These are phyloP conservation scores for Collybia mongolica DNA, from an alignment of 768 basidiomycete genomes.

Conservation along the genomic window DNA sequence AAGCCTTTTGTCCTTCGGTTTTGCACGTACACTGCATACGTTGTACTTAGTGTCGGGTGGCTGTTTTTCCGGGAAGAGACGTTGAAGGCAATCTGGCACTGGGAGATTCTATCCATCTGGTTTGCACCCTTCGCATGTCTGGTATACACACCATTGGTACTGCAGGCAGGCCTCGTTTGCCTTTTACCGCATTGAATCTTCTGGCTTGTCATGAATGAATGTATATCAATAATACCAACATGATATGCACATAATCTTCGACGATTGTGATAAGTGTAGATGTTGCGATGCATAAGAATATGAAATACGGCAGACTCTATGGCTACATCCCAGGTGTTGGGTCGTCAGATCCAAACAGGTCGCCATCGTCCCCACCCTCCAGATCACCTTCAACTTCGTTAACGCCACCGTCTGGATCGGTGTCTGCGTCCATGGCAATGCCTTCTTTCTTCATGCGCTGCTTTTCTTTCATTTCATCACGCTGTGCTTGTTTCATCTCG, in stretches of 20 bases:
- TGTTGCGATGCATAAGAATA: neutral
- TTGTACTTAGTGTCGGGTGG: slow-evolving; percentile 56
- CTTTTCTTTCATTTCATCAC: slow-evolving; percentile 78
- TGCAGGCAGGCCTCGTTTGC: slow-evolving; percentile 67
- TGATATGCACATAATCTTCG: neutral
- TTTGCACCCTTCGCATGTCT: slow-evolving; percentile 79
- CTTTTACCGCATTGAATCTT: slow-evolving; percentile 31
- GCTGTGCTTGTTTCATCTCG: slow-evolving; percentile 79
- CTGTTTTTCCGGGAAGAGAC: slow-evolving; percentile 48
- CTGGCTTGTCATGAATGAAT: no score
- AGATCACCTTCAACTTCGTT: slow-evolving; percentile 31
- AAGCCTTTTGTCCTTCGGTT: slow-evolving; percentile 18
- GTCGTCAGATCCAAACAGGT: slow-evolving; percentile 52
- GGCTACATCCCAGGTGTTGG: slow-evolving; percentile 28
- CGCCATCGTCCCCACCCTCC: slow-evolving; percentile 24
- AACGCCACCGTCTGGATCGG: slow-evolving; percentile 32
- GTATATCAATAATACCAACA: neutral
- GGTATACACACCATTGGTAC: slow-evolving; percentile 71
- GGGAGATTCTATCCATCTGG: slow-evolving; percentile 81
- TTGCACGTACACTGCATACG: slow-evolving; percentile 37
- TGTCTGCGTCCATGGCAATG: slow-evolving; percentile 39
- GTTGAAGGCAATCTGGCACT: slow-evolving; percentile 61
- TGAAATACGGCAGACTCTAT: neutral
- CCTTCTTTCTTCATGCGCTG: slow-evolving; percentile 73
- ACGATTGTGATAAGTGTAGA: no score